phyloP scores from a whole-genome alignment of 225 moss, liverwort and hornwort species.

The Lunularia cruciata region DNA sequence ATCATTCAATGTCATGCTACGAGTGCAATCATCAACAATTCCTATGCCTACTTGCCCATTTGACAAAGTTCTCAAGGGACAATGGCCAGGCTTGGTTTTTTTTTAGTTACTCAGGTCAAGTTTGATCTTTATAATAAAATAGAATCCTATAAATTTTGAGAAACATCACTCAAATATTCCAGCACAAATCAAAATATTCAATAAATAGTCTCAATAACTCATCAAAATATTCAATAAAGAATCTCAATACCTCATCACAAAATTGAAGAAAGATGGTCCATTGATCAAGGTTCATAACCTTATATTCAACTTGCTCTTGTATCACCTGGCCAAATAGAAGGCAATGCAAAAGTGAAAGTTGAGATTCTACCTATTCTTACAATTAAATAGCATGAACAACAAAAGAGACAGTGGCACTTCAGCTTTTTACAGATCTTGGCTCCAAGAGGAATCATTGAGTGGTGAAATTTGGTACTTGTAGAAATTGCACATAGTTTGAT shows the following conservation, averaged over 20 bases:
- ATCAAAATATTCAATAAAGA: too few relatives aligned
- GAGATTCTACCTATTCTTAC: too few relatives aligned
- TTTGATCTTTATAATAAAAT: conserved; percentile 61
- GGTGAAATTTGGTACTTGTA: conserved; percentile 75
- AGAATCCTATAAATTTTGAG: not conserved
- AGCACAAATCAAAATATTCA: too few relatives aligned
- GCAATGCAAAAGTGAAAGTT: too few relatives aligned
- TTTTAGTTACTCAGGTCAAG: conserved; percentile 87
- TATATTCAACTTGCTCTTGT: conserved; percentile 96
- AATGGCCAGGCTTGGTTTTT: conserved; percentile 99
- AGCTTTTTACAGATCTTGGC: too few relatives aligned
- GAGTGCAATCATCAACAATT: conserved; percentile 23
- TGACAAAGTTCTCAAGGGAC: conserved; percentile 94
- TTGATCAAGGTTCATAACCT: conserved; percentile 96
- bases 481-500: conserved; percentile 61
- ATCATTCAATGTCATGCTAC: not conserved
- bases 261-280: conserved; percentile 97
- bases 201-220: too few relatives aligned
- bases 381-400: too few relatives aligned
- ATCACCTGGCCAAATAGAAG: not conserved
- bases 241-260: conserved; percentile 83
- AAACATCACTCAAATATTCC: too few relatives aligned
- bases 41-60: conserved; percentile 73
- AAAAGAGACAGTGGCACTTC: too few relatives aligned
- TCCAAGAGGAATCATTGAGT: too few relatives aligned